Percentiles rank a stretch among this genome's conserved stretches.
These are phyloP conservation scores for Pythium volutum DNA, from an alignment of 352 stramenopile genomes.

Conservation along the genomic window DNA sequence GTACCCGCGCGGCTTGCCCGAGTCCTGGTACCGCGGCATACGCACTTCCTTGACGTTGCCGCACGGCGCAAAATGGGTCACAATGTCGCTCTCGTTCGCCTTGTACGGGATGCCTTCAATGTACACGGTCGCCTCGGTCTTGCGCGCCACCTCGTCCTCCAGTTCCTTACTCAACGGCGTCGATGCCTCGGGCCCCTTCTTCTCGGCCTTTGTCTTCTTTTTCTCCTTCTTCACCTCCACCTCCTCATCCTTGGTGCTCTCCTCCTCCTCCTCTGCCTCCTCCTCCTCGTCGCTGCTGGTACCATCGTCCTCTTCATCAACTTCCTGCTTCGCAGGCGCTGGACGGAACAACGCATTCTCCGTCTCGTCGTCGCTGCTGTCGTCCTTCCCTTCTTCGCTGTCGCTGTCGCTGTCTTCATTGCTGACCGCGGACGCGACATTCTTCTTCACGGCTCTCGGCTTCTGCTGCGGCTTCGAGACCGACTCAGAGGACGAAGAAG, in stretches of 20 bases:
- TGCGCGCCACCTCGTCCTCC: conserved; percentile 61
- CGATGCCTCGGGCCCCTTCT: conserved; percentile 26
- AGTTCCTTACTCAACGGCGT: conserved; percentile 25
- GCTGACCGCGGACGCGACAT: conserved; percentile 1
- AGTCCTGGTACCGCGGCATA: conserved; percentile 93
- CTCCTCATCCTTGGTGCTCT: conserved; percentile 31
- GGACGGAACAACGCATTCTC: conserved; percentile 79
- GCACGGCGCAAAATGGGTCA: conserved; percentile 86
- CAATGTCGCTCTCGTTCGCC: conserved; percentile 87
- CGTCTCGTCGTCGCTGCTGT: conserved; percentile 41
- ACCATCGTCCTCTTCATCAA: background rate
- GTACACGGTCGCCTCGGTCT: conserved; percentile 89
- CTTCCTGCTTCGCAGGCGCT: conserved; percentile 13
- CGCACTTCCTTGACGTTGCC: conserved; percentile 91
- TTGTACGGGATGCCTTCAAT: conserved; percentile 96
- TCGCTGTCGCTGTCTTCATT: conserved; percentile 13
- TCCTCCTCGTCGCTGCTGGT: conserved; percentile 34
- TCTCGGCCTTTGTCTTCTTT: conserved; percentile 27
- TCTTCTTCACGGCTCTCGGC: background rate
- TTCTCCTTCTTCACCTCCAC: conserved; percentile 59
- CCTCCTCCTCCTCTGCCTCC: conserved; percentile 28
- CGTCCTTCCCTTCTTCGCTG: conserved; percentile 64
- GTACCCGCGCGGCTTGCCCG: conserved; percentile 89
- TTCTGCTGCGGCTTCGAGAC: conserved; percentile 11
- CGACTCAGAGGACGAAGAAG: conserved; percentile 5